These are phyloP conservation scores for Sisymbrium irio DNA, from an alignment of 345 rosid species.

Conservation along the genomic window DNA sequence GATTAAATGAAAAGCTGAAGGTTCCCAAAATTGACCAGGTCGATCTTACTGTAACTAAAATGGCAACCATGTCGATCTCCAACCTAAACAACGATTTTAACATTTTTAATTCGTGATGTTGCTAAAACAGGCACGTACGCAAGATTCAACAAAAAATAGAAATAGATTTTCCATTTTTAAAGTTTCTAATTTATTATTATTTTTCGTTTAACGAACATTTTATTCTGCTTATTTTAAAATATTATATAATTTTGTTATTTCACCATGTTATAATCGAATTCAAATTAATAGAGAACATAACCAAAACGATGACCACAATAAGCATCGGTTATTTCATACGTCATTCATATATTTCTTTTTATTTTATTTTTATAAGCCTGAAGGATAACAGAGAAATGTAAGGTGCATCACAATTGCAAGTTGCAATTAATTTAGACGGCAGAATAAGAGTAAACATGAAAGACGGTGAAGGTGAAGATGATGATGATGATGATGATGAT, in stretches of 20 bases:
- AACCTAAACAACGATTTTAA: no score
- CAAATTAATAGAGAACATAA: neutral
- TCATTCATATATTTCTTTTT: neutral
- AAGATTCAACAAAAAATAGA: no score
- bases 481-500: neutral
- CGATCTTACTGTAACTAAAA: neutral
- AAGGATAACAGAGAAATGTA: slow-evolving; percentile 31
- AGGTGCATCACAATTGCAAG: neutral
- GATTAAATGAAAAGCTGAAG: neutral
- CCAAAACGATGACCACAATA: neutral
- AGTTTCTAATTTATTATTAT: neutral
- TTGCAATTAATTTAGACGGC: neutral
- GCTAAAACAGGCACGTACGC: no score
- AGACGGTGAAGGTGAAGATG: neutral
- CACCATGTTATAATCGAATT: neutral
- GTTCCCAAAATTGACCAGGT: neutral
- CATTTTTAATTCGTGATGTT: no score
- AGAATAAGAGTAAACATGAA: neutral
- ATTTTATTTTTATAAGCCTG: neutral
- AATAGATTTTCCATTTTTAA: no score
- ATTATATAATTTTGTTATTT: neutral
- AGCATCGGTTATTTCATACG: neutral
- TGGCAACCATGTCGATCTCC: no score
- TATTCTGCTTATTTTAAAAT: neutral
- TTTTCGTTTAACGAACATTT: neutral